phyloP scores from a whole-genome alignment of 441 rosid species.

The Rhodomyrtus psidioides region DNA sequence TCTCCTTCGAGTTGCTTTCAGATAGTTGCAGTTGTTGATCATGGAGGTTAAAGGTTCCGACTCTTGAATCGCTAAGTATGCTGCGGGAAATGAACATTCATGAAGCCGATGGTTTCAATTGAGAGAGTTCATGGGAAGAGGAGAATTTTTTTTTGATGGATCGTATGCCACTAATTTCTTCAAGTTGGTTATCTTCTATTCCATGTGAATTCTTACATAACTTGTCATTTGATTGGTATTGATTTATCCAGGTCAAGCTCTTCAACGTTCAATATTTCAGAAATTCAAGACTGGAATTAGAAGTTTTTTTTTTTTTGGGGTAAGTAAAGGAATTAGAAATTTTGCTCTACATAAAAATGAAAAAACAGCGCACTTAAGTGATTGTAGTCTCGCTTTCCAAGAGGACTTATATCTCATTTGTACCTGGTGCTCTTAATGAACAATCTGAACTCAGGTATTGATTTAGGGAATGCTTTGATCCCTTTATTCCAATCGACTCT shows the following conservation, averaged over 20 bases:
- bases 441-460: neutral
- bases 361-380: neutral
- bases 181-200: neutral
- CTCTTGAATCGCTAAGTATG: neutral
- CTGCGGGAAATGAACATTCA: neutral
- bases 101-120: neutral
- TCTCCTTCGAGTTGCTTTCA: neutral
- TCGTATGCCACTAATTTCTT: neutral
- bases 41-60: neutral
- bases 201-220: neutral
- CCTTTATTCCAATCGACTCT: neutral
- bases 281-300: neutral
- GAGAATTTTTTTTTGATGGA: neutral
- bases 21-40: neutral
- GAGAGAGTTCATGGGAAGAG: neutral
- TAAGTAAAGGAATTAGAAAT: neutral
- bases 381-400: neutral
- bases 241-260: neutral
- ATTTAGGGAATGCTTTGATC: neutral
- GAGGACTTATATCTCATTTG: neutral
- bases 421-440: neutral
- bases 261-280: neutral
- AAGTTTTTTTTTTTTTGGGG: no score
- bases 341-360: neutral
- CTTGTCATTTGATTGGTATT: neutral